phyloP scores from a whole-genome alignment of 495 filamentous ascomycete genomes.

The Daldinia concentrica region DNA sequence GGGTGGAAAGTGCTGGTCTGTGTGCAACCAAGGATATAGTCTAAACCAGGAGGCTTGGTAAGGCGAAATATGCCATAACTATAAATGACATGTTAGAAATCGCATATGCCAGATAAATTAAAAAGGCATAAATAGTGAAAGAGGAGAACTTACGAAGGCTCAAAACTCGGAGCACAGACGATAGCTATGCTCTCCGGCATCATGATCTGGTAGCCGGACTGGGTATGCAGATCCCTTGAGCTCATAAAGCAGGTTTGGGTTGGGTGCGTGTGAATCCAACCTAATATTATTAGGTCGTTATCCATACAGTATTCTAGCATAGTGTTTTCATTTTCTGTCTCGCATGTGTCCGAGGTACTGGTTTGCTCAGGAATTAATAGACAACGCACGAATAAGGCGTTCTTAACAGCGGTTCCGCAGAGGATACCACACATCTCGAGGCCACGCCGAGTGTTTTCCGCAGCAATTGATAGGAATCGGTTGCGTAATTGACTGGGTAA shows the following conservation, averaged over 20 bases:
- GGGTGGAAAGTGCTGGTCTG: constrained; percentile 84
- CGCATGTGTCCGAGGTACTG: constrained; percentile 90
- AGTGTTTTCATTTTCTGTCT: constrained; percentile 83
- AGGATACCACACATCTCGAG: constrained; percentile 95
- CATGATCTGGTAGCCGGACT: constrained; percentile 92
- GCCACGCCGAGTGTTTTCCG: constrained; percentile 77
- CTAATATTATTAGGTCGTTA: constrained; percentile 86
- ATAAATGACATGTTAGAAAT: constrained; percentile 25
- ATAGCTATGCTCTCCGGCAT: constrained; percentile 95
- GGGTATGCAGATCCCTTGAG: constrained; percentile 90
- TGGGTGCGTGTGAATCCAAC: constrained; percentile 98
- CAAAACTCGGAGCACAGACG: constrained; percentile 87
- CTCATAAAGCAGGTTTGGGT: constrained; percentile 98
- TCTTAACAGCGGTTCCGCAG: constrained; percentile 88
- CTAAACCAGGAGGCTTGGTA: constrained; percentile 89
- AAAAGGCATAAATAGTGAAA: not conserved
- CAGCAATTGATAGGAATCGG: constrained; percentile 75
- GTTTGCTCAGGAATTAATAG: constrained; percentile 92
- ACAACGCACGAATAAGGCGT: constrained; percentile 88
- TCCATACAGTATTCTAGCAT: constrained; percentile 88
- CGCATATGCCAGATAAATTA: not conserved
- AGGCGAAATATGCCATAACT: constrained; percentile 93
- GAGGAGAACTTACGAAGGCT: constrained; percentile 69
- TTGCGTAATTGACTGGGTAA: constrained; percentile 77
- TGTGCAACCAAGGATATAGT: constrained; percentile 77